These are phyloP conservation scores for Chloromonas sp. DNA, from an alignment of 163 green algal genomes.

Conservation along the genomic window DNA sequence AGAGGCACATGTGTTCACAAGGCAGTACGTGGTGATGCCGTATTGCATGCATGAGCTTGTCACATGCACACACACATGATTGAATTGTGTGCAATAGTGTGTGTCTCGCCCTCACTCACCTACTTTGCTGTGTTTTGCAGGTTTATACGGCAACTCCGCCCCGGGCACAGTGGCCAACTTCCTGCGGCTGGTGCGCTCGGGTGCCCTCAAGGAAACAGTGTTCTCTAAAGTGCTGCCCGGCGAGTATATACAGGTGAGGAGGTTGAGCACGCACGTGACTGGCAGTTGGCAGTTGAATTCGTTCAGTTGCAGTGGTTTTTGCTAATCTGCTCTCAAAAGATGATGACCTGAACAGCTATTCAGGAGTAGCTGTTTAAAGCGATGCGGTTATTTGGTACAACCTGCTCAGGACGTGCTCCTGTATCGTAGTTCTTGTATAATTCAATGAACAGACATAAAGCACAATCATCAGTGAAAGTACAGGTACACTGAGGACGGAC, in stretches of 20 bases:
- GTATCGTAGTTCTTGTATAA: too few relatives aligned
- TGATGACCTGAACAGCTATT: not conserved
- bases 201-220: conserved; percentile 48
- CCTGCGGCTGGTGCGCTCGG: conserved; percentile 32
- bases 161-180: conserved; percentile 72
- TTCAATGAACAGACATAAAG: too few relatives aligned
- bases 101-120: too few relatives aligned
- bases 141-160: conserved; percentile 70
- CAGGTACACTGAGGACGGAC: too few relatives aligned
- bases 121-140: conserved; percentile 12
- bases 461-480: too few relatives aligned
- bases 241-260: conserved; percentile 61
- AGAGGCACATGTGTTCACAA: too few relatives aligned
- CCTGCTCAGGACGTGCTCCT: too few relatives aligned
- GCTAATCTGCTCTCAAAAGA: not conserved
- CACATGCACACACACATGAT: too few relatives aligned
- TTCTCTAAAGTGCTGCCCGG: conserved; percentile 71
- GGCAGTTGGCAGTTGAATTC: not conserved
- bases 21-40: too few relatives aligned
- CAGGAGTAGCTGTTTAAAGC: not conserved
- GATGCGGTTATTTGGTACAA: too few relatives aligned
- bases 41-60: too few relatives aligned
- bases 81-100: too few relatives aligned
- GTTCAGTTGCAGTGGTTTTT: not conserved
- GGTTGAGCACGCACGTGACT: not conserved